Evolutionary conservation across 108 stramenopile genomes (phyloP), one percentile per base, ranked within the genome.

Genomic region (Epithemia pelagica): DNA sequence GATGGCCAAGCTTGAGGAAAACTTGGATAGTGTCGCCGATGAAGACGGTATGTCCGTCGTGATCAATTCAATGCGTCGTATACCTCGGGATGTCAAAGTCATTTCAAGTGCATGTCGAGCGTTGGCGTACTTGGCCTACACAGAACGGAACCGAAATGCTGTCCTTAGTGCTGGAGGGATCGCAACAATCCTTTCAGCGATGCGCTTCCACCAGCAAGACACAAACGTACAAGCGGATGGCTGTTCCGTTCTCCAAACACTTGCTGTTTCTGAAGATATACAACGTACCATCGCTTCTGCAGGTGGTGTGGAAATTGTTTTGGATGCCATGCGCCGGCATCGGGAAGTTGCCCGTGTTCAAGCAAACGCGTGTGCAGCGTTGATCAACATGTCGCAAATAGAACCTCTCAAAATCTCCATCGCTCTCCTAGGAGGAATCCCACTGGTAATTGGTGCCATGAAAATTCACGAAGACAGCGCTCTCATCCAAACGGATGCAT

Each of bases 401-500:
- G 32, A 53, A 2, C 78, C 83, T n/a, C 33, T 79, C 55, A 76
- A 74, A 46, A 30, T 65, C 31, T 30, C 31, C 23, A 83, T 84
- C 23, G 81, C 80, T 10, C 76, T 76, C 31, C 70, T 81, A 26
- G 89, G 89, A 0, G 86, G 69, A 0, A 79, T 87, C 52, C 86
- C 87, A 62, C 72, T 78, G 26, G 74, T 84, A 5, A 80, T 90
- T 37, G 78, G 68, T 28, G 89, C 86, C 20, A 84, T 90, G 84
- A 80, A 87, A 64, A 67, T 74, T 10, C 89, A 90, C 64, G 70
- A 78, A 27, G 77, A 83, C 59, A 74, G 74, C 20, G 56, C 78
- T 2, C 75, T 59, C n/a, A 67, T 90, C 15, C 89, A 90, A 70
- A 66, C 72, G 54, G 64, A 59, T 23, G 89, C 86, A 28, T 81